Evolutionary conservation across 108 stramenopile species (phyloP).

Genomic region (Nitzschia sp.): DNA sequence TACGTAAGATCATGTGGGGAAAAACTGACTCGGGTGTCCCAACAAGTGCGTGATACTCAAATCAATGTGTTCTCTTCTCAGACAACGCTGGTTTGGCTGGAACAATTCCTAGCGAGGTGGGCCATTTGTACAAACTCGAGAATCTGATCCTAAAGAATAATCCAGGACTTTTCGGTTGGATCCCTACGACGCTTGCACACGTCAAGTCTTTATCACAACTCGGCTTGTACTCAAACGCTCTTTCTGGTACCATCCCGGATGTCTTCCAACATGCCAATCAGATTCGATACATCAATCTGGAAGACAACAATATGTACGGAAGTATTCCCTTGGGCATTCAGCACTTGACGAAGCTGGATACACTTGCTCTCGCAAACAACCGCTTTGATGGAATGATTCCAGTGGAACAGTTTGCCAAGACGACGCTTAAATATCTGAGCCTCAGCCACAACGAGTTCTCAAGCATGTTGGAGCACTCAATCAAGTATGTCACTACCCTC

Average conservation of each 20-base stretch:
- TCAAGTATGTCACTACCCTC: constrained; percentile 40
- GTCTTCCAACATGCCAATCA: constrained; percentile 30
- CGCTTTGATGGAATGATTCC: constrained; percentile 50
- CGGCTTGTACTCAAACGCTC: constrained; percentile 58
- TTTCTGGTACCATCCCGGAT: constrained; percentile 59
- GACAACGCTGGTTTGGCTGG: constrained; percentile 52
- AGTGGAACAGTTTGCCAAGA: constrained; percentile 38
- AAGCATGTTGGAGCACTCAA: constrained; percentile 39
- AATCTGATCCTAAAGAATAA: constrained; percentile 72
- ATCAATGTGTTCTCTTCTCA: neutral
- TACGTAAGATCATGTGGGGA: constrained; percentile 24
- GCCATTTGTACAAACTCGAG: constrained; percentile 50
- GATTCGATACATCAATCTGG: constrained; percentile 43
- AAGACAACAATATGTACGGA: constrained; percentile 50
- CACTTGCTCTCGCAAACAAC: constrained; percentile 57
- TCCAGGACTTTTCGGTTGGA: constrained; percentile 47
- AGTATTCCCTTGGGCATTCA: constrained; percentile 50
- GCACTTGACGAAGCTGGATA: constrained; percentile 26
- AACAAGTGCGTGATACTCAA: neutral
- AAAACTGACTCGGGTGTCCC: no score
- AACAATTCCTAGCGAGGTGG: constrained; percentile 43
- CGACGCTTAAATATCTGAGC: constrained; percentile 54
- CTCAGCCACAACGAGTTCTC: constrained; percentile 66
- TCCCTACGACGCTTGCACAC: constrained; percentile 51
- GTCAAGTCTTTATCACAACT: constrained; percentile 55